A percentile compares a stretch with the other conserved stretches of the same genome.
Conservation (phyloP, 2,329 filamentous ascomycete genomes). For the Fusarium sp. region DNA sequence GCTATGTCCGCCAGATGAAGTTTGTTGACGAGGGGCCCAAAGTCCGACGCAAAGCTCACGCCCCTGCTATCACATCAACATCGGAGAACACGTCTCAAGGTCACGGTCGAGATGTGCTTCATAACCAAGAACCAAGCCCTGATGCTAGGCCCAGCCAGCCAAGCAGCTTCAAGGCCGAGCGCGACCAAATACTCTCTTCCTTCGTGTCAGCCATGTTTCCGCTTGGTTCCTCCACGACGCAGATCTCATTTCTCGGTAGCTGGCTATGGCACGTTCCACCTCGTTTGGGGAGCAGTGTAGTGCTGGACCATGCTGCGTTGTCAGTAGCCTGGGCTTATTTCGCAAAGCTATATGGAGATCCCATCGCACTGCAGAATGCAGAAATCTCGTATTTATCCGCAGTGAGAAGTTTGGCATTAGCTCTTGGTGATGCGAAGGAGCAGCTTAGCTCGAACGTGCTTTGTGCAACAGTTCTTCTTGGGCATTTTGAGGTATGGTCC, state of each 20-base stretch:
- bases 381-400: rapidly evolving
- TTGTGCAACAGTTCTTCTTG: neutral
- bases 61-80: rapidly evolving
- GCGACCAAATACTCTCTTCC: neutral
- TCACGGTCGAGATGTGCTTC: rapidly evolving
- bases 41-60: neutral
- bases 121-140: rapidly evolving
- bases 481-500: rapidly evolving
- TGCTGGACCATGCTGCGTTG: neutral
- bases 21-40: neutral
- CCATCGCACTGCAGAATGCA: neutral
- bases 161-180: neutral
- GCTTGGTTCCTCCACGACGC: rapidly evolving
- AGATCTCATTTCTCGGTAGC: neutral
- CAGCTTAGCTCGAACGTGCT: neutral
- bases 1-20: neutral
- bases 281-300: neutral
- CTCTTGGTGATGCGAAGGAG: neutral
- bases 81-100: rapidly evolving
- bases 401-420: neutral
- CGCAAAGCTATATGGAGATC: neutral
- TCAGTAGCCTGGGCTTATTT: neutral
- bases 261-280: neutral
- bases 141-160: rapidly evolving
- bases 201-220: neutral